Evolutionary conservation across 177 flowering plant genomes (phyloP).

Genomic region (Vitis hybrid): DNA sequence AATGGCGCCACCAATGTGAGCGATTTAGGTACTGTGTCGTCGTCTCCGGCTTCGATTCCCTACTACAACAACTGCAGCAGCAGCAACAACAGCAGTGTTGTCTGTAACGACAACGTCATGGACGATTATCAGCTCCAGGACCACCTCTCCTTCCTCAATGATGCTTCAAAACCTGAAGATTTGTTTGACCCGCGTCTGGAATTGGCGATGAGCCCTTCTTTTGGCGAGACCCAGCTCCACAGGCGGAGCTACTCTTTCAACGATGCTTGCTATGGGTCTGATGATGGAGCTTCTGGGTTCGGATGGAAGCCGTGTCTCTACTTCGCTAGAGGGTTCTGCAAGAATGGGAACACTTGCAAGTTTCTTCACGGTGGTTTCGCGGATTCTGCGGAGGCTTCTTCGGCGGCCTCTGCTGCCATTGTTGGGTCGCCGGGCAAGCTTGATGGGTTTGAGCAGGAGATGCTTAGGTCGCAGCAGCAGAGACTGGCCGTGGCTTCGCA

Average conservation of each 20-base stretch:
- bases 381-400: slow-evolving; percentile 21
- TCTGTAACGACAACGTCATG: slow-evolving; percentile 2
- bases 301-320: slow-evolving; percentile 84
- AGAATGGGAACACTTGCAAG: slow-evolving; percentile 67
- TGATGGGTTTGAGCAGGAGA: slow-evolving; percentile 61
- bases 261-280: slow-evolving; percentile 44
- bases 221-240: slow-evolving; percentile 30
- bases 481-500: slow-evolving; percentile 39
- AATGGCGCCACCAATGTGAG: slow-evolving; percentile 10
- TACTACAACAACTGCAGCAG: not conserved
- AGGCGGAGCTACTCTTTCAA: slow-evolving; percentile 64
- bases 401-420: slow-evolving; percentile 11
- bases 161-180: slow-evolving; percentile 20
- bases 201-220: slow-evolving; percentile 6
- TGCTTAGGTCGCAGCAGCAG: slow-evolving; percentile 59
- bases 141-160: slow-evolving; percentile 31
- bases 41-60: slow-evolving; percentile 1
- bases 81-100: not conserved
- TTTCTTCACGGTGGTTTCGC: slow-evolving; percentile 54
- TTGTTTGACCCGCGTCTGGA: slow-evolving; percentile 17
- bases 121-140: slow-evolving; percentile 30
- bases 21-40: slow-evolving; percentile 9
- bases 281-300: slow-evolving; percentile 40
- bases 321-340: slow-evolving; percentile 72
- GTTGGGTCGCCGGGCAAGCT: slow-evolving; percentile 51